These are phyloP conservation scores for Pseudogymnoascus sp. DNA, from an alignment of 2,329 filamentous ascomycete genomes.

Conservation along the genomic window DNA sequence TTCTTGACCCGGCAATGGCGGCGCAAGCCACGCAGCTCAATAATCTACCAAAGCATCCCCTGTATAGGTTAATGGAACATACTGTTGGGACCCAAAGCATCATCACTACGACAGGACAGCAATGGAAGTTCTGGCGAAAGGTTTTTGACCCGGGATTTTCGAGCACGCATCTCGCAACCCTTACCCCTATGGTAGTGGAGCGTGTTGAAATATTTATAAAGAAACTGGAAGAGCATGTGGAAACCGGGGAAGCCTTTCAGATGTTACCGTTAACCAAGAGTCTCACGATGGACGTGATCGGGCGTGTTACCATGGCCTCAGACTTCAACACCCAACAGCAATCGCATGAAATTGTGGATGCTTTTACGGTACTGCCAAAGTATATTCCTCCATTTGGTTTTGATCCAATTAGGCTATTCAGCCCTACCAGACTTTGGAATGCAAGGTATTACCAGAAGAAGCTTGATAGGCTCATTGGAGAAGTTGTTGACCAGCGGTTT, in stretches of 20 bases:
- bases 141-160: not conserved
- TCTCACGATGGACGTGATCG: slow-evolving; percentile 19
- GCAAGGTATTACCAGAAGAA: slow-evolving; percentile 13
- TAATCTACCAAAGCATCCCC: slow-evolving; percentile 15
- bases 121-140: slow-evolving; percentile 1
- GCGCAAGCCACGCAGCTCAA: slow-evolving; percentile 15
- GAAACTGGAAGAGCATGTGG: slow-evolving; percentile 15
- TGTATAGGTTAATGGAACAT: not conserved
- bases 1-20: slow-evolving; percentile 16
- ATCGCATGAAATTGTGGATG: slow-evolving; percentile 13
- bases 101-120: not conserved
- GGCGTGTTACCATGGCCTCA: slow-evolving; percentile 14
- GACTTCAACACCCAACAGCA: slow-evolving; percentile 17
- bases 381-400: not conserved
- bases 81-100: not conserved
- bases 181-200: not conserved
- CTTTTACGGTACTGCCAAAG: not conserved
- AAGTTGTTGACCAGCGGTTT: slow-evolving; percentile 17
- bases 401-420: slow-evolving; percentile 12
- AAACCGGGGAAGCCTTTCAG: slow-evolving; percentile 14
- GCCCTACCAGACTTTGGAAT: slow-evolving; percentile 14
- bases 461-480: slow-evolving; percentile 13
- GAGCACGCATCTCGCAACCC: not conserved
- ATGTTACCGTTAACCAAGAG: slow-evolving; percentile 6
- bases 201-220: slow-evolving; percentile 16